Percentiles rank a stretch among this genome's conserved stretches.
These are phyloP conservation scores for Bifiguratus adelaidae DNA, from an alignment of 192 early-diverging fungal species.

Conservation along the genomic window DNA sequence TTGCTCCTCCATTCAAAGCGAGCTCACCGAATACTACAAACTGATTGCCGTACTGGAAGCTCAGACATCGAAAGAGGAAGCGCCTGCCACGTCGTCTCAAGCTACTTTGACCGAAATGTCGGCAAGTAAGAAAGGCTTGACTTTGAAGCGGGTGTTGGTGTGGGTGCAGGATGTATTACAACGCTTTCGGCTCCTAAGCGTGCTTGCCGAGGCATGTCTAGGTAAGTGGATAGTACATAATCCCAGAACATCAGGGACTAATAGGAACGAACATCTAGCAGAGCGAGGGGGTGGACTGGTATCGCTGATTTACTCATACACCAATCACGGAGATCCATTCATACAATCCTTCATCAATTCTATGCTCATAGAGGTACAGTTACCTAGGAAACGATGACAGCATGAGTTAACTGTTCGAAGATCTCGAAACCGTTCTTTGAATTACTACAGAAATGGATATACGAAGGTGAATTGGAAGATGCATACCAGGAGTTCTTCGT, in stretches of 20 bases:
- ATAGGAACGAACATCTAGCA: not conserved
- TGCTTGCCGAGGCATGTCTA: conserved; percentile 53
- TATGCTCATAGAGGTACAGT: conserved; percentile 55
- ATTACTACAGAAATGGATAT: conserved; percentile 87
- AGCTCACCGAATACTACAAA: conserved; percentile 76
- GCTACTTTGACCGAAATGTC: too few relatives aligned
- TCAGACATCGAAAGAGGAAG: conserved; percentile 44
- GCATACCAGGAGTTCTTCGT: conserved; percentile 92
- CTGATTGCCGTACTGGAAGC: conserved; percentile 80
- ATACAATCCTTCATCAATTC: conserved; percentile 64
- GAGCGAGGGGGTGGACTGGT: conserved; percentile 20
- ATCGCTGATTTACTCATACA: conserved; percentile 55
- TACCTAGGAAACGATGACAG: not conserved
- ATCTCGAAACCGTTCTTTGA: conserved; percentile 83
- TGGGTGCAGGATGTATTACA: conserved; percentile 80
- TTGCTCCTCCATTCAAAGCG: conserved; percentile 64
- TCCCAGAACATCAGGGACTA: not conserved
- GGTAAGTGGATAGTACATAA: conserved; percentile 12
- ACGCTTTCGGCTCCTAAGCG: conserved; percentile 64
- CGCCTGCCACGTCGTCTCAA: conserved; percentile 3
- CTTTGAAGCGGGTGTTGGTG: conserved; percentile 72
- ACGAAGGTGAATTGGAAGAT: conserved; percentile 88
- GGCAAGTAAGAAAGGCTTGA: conserved; percentile 43
- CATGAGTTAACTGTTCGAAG: conserved; percentile 11
- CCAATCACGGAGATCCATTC: conserved; percentile 88